Evolutionary conservation across 2,329 filamentous ascomycete species (phyloP).

Genomic region (Claviceps capensis): DNA sequence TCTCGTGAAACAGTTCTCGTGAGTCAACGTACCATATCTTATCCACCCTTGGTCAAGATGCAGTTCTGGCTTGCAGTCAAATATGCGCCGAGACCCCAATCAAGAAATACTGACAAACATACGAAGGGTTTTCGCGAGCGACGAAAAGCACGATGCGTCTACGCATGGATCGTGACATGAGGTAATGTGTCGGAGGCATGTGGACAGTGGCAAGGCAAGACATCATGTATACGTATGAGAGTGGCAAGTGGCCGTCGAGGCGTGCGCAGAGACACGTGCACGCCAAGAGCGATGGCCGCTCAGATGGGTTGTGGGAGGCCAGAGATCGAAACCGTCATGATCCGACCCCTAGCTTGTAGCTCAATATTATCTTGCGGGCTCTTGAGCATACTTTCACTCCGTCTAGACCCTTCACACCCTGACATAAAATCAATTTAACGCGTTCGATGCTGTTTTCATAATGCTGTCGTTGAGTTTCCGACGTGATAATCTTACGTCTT

Average conservation of each 20-base stretch:
- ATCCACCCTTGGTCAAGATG: background rate
- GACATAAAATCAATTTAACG: background rate
- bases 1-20: constrained; percentile 87
- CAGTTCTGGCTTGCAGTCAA: background rate
- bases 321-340: too few relatives aligned
- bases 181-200: too few relatives aligned
- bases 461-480: background rate
- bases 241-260: too few relatives aligned
- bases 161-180: constrained; percentile 19
- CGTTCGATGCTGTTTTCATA: background rate
- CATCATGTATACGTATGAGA: too few relatives aligned
- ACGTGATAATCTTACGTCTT: background rate
- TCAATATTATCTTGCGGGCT: too few relatives aligned
- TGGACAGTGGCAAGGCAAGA: too few relatives aligned
- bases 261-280: too few relatives aligned
- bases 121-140: constrained; percentile 36
- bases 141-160: constrained; percentile 40
- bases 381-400: too few relatives aligned
- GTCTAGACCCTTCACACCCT: background rate
- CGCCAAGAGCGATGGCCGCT: too few relatives aligned
- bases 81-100: background rate
- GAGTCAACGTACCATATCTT: constrained; percentile 26
- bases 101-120: constrained; percentile 3
- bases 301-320: too few relatives aligned
- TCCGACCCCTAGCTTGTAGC: too few relatives aligned